These are phyloP conservation scores for Pelargonium australe DNA, from an alignment of 441 rosid genomes.

Conservation along the genomic window DNA sequence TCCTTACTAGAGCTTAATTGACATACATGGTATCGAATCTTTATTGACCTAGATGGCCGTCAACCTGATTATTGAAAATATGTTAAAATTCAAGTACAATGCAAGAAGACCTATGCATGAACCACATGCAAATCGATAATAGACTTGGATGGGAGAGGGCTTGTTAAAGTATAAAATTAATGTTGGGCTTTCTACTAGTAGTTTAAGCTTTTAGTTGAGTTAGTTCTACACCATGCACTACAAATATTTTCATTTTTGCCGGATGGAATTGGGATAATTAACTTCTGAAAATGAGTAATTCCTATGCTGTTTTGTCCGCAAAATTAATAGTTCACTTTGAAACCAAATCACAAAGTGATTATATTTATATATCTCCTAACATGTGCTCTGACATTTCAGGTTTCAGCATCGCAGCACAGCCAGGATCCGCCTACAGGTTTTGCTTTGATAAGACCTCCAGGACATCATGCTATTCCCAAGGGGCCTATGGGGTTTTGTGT, in stretches of 20 bases:
- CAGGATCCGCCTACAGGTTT: slow-evolving; percentile 67
- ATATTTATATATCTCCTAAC: background rate
- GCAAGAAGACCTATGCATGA: no score
- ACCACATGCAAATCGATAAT: no score
- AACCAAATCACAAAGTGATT: background rate
- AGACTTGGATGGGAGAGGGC: no score
- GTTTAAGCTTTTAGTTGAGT: no score
- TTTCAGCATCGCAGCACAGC: slow-evolving; percentile 54
- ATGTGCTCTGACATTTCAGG: slow-evolving; percentile 33
- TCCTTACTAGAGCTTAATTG: slow-evolving; percentile 16
- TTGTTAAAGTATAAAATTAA: no score
- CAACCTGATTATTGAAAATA: no score
- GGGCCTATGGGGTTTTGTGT: slow-evolving; percentile 99
- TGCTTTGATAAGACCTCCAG: slow-evolving; percentile 93
- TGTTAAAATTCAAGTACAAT: no score
- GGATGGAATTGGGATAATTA: slow-evolving; percentile 1
- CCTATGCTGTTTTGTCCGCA: background rate
- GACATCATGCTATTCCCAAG: slow-evolving; percentile 90
- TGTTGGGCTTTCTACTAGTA: no score
- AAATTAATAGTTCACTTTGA: background rate
- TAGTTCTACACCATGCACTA: background rate
- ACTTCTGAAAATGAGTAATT: background rate
- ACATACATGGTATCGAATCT: no score
- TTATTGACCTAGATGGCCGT: no score
- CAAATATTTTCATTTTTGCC: slow-evolving; percentile 13